These are phyloP conservation scores for Puya raimondii DNA, from an alignment of 176 grass and related monocot species.

Conservation along the genomic window DNA sequence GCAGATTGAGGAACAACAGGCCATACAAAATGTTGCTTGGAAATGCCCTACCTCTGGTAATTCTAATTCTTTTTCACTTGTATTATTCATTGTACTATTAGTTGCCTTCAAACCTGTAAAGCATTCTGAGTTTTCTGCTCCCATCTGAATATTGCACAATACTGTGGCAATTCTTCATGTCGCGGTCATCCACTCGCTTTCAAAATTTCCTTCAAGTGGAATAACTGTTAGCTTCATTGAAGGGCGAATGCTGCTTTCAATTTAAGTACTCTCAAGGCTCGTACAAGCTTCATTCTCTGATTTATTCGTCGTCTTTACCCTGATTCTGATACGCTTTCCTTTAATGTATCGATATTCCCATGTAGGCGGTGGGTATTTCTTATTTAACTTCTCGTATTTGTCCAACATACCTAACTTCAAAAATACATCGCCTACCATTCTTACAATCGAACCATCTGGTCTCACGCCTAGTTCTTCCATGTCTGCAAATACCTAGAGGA, in stretches of 20 bases:
- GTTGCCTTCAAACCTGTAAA: background rate
- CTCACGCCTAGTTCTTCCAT: slow-evolving; percentile 90
- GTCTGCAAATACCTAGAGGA: slow-evolving; percentile 73
- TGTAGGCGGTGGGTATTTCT: slow-evolving; percentile 76
- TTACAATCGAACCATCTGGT: slow-evolving; percentile 70
- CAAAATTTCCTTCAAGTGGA: background rate
- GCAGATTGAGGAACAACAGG: background rate
- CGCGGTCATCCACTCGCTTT: background rate
- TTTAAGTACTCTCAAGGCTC: background rate
- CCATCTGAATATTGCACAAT: background rate
- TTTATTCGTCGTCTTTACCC: slow-evolving; percentile 34
- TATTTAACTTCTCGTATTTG: slow-evolving; percentile 77
- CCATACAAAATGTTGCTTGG: background rate
- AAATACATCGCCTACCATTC: slow-evolving; percentile 73
- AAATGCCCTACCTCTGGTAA: background rate
- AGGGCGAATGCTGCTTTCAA: background rate
- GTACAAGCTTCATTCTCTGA: slow-evolving; percentile 10
- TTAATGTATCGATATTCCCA: slow-evolving; percentile 76
- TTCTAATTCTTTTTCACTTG: background rate
- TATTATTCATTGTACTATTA: background rate
- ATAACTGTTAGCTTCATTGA: background rate
- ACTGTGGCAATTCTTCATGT: background rate
- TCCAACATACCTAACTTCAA: slow-evolving; percentile 75
- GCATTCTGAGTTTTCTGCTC: background rate
- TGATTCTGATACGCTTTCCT: slow-evolving; percentile 73